Evolutionary conservation across 129 eudicot species (phyloP).

Genomic region (Flaveria linearis): DNA sequence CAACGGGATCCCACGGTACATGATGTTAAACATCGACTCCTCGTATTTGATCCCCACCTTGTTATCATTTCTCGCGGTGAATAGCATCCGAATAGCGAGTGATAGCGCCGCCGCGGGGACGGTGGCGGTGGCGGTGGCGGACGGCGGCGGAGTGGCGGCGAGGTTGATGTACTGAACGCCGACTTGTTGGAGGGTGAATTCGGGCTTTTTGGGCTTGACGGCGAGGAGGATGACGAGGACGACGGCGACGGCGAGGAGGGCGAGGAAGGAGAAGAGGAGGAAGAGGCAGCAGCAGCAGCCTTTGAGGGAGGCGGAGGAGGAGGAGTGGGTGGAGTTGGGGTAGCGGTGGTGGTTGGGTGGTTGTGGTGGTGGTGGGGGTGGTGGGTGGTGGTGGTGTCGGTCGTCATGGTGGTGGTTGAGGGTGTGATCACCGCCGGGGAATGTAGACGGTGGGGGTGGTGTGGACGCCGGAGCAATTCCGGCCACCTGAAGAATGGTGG

Average conservation of each 20-base stretch:
- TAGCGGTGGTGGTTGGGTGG: constrained; percentile 40
- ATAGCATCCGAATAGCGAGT: constrained; percentile 57
- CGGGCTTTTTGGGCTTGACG: constrained; percentile 81
- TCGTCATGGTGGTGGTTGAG: constrained; percentile 24
- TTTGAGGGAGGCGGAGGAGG: constrained; percentile 69
- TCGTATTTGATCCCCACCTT: constrained; percentile 87
- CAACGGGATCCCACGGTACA: constrained; percentile 90
- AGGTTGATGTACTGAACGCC: constrained; percentile 73
- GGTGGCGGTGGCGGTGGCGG: constrained; percentile 51
- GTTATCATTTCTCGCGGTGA: constrained; percentile 72
- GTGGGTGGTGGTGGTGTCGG: constrained; percentile 29
- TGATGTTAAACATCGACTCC: constrained; percentile 73
- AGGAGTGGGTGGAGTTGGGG: constrained; percentile 49
- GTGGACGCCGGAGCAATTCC: too few species aligned
- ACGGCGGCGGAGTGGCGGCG: constrained; percentile 33
- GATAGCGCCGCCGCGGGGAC: constrained; percentile 66
- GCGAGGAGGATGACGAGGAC: constrained; percentile 76
- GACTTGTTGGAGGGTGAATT: constrained; percentile 79
- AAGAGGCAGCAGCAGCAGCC: constrained; percentile 98
- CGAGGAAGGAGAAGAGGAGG: constrained; percentile 87
- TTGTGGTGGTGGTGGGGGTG: constrained; percentile 23
- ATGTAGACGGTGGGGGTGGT: constrained; percentile 14
- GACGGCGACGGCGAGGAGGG: constrained; percentile 69
- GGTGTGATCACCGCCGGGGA: constrained; percentile 1
- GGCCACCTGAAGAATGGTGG: too few species aligned